Base-by-base conservation (phyloP, 2,329 filamentous ascomycete species). In the Ophiostoma australiae region DNA sequence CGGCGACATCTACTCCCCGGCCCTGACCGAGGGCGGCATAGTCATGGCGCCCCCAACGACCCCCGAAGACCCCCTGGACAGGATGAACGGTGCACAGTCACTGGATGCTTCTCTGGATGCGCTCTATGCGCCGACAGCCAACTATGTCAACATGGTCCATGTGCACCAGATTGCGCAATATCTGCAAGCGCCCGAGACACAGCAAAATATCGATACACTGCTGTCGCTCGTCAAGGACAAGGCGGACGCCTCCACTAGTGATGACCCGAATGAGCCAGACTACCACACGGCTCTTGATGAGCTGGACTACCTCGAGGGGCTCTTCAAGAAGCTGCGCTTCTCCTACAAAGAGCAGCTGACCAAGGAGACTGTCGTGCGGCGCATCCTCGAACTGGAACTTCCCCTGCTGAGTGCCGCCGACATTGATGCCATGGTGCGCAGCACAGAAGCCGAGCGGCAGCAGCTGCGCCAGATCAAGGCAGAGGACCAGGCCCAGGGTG, bases 271-370 rank as follows among this genome's bases (percentile, higher is more conserved):
- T 7, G 52, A 58, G 2, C 52, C 52, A 7, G 73, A 73, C 61
- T 75, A 74, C 70, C 71, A 73, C 67, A 68, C 73, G 31, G 73
- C 73, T 0, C 72, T 75, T 6, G 70, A 70, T 68, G 94, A 98
- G 79, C 84, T 98, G 37, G 84, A 86, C 39, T 94, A 98, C 80
- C 97, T 98, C 82, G 93, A 92, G 81, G 94, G 97, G 80, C 87
- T 98, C 27, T 99, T 98, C 80, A 91, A 93, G 61, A 98, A 99
- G 82, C 86, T 98, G 55, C 92, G 94, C 76, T 98, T 98, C 83
- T 96, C 92, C 74, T 98, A 98, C 81, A 91, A 97, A 76, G 95
- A 99, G 81, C 95, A 98, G 83, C 93, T 98, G 73, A 98, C 94
- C 65, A 99, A 98, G 81, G 95, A 99, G 80, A 97, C 97, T 77